Conservation (phyloP, 352 stramenopile species). For the Globisporangium rhizosaccharum region DNA sequence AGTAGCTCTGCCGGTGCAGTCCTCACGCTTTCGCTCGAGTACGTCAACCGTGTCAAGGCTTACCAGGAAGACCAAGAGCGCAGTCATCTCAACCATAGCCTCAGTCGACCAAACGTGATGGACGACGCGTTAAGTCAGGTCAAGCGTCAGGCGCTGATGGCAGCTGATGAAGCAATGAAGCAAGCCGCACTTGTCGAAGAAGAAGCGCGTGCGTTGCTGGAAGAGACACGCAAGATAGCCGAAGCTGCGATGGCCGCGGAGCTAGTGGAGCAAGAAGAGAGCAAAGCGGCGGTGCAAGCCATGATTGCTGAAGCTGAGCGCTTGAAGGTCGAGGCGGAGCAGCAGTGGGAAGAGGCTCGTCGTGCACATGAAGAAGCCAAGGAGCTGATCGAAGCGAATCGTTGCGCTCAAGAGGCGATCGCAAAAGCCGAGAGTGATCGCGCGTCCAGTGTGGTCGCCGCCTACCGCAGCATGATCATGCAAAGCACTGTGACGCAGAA, state of each 20-base stretch:
- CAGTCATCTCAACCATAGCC: no score
- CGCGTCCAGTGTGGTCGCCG: slow-evolving; percentile 45
- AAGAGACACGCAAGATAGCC: slow-evolving; percentile 72
- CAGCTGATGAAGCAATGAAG: no score
- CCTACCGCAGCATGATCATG: slow-evolving; percentile 58
- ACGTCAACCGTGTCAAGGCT: slow-evolving; percentile 80
- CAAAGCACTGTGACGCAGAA: no score
- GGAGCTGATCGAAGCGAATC: slow-evolving; percentile 81
- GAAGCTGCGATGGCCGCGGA: slow-evolving; percentile 77
- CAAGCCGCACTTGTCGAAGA: no score
- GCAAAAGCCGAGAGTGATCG: slow-evolving; percentile 27
- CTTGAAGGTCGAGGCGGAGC: slow-evolving; percentile 75
- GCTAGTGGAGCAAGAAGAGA: slow-evolving; percentile 69
- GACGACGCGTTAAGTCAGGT: no score
- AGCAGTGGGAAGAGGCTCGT: slow-evolving; percentile 63
- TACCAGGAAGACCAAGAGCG: no score
- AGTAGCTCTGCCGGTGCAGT: slow-evolving; percentile 67
- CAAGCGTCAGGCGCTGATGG: no score
- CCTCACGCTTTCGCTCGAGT: slow-evolving; percentile 73
- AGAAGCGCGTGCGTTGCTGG: slow-evolving; percentile 65
- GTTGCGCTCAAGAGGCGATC: slow-evolving; percentile 62
- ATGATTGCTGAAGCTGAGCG: slow-evolving; percentile 72
- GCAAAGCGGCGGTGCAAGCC: slow-evolving; percentile 78
- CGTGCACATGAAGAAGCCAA: slow-evolving; percentile 74
- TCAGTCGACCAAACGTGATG: no score